Evolutionary conservation across 176 grass and related monocot genomes (phyloP).

Genomic region (Secale cereale): DNA sequence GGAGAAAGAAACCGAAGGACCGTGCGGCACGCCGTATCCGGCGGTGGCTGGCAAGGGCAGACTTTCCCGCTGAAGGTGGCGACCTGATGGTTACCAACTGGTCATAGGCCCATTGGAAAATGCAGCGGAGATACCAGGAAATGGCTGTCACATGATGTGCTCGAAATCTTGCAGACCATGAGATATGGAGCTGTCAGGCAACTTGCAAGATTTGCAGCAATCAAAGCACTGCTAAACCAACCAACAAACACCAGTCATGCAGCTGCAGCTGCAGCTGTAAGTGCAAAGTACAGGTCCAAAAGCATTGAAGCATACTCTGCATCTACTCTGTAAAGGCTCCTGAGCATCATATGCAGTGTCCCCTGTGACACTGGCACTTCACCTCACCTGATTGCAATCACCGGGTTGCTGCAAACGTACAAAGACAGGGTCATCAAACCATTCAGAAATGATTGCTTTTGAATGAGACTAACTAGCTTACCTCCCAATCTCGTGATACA

Average conservation of each 20-base stretch:
- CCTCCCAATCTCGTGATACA: neutral
- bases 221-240: neutral
- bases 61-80: neutral
- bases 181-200: neutral
- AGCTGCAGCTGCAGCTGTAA: conserved; percentile 15
- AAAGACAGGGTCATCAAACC: neutral
- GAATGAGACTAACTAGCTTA: neutral
- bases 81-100: neutral
- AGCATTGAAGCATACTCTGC: neutral
- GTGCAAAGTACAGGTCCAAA: neutral
- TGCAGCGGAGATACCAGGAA: neutral
- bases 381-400: neutral
- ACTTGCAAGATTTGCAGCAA: neutral
- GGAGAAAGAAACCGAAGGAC: neutral
- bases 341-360: neutral
- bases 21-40: neutral
- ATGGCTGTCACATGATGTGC: conserved; percentile 2
- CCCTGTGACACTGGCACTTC: neutral
- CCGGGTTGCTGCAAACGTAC: neutral
- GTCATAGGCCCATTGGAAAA: neutral
- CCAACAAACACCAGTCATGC: conserved; percentile 15
- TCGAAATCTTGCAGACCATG: conserved; percentile 4
- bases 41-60: conserved; percentile 10
- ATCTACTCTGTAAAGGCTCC: neutral
- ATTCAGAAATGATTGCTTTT: conserved; percentile 2